Percentiles rank a stretch among this genome's conserved stretches.
phyloP scores from a whole-genome alignment of 2,329 filamentous ascomycete genomes.

The Aspergillus eucalypticola region DNA sequence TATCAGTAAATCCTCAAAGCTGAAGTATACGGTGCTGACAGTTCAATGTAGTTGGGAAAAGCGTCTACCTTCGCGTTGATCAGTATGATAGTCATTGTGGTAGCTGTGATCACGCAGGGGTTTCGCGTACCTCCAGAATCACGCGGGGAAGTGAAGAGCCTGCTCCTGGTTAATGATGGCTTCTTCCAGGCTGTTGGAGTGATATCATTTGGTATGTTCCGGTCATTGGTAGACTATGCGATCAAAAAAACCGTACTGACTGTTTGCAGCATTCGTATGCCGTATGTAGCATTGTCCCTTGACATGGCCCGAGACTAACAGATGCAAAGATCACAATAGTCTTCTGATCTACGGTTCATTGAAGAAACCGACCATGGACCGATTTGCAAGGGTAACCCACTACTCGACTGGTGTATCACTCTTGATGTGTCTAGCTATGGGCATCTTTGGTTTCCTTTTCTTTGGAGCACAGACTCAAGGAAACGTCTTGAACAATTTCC shows the following conservation, averaged over 20 bases:
- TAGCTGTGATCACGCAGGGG: constrained; percentile 85
- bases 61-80: constrained; percentile 89
- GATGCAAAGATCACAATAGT: constrained; percentile 75
- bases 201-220: constrained; percentile 82
- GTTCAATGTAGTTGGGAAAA: constrained; percentile 72
- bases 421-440: constrained; percentile 87
- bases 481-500: constrained; percentile 98
- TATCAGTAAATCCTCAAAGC: constrained; percentile 27
- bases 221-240: background rate
- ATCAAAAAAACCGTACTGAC: constrained; percentile 33
- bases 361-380: constrained; percentile 89
- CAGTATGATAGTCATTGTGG: constrained; percentile 87
- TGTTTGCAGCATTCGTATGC: constrained; percentile 62
- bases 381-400: constrained; percentile 90
- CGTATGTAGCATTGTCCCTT: constrained; percentile 44
- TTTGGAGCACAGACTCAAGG: constrained; percentile 91
- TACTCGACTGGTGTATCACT: constrained; percentile 89
- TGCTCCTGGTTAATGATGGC: constrained; percentile 77
- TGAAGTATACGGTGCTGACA: constrained; percentile 31
- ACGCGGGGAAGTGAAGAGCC: constrained; percentile 69
- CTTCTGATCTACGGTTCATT: constrained; percentile 96
- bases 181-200: constrained; percentile 96
- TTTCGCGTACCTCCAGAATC: constrained; percentile 70
- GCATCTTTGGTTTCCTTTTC: constrained; percentile 82
- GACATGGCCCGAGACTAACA: constrained; percentile 21